Conservation (phyloP, 2,329 filamentous ascomycete species). For the Sphaerulina populicola region DNA sequence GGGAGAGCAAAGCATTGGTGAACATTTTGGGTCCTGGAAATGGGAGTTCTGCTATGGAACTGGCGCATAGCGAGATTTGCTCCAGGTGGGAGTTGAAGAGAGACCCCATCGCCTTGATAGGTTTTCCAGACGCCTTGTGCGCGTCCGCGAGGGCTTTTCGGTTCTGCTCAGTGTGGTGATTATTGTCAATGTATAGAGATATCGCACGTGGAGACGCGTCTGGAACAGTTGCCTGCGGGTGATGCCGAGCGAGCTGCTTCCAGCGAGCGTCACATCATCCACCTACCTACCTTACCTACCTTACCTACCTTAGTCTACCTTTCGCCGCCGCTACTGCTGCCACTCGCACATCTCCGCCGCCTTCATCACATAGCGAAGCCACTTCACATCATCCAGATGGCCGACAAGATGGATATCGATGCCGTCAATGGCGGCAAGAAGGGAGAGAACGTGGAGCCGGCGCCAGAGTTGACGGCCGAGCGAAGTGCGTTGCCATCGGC, state of each 20-base stretch:
- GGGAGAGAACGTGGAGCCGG: slow-evolving; percentile 35
- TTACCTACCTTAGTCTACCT: background rate
- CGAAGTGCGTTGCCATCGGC: slow-evolving; percentile 26
- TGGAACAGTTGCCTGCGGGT: background rate
- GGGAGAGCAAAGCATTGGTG: slow-evolving; percentile 77
- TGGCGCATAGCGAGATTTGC: slow-evolving; percentile 43
- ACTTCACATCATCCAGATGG: slow-evolving; percentile 32
- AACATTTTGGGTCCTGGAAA: slow-evolving; percentile 92
- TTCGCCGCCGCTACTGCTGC: slow-evolving; percentile 1
- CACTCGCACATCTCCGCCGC: background rate
- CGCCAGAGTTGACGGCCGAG: slow-evolving; percentile 28
- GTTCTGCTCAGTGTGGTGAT: background rate
- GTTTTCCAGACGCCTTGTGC: background rate
- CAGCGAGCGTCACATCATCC: too few relatives aligned
- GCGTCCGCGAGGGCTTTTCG: background rate
- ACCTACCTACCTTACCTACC: too few relatives aligned
- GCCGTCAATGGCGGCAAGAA: slow-evolving; percentile 35
- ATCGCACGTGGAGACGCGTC: slow-evolving; percentile 4
- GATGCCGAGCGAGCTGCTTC: background rate
- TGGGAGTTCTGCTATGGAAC: slow-evolving; percentile 42
- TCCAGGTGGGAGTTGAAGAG: slow-evolving; percentile 44
- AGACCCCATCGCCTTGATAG: slow-evolving; percentile 23
- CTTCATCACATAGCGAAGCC: slow-evolving; percentile 3
- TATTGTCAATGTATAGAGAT: background rate
- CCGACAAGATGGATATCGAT: slow-evolving; percentile 43